Percentiles rank a stretch among this genome's conserved stretches.
Evolutionary conservation across 2,329 filamentous ascomycete genomes (phyloP).

Genomic region (Geoglossum cookeanum): DNA sequence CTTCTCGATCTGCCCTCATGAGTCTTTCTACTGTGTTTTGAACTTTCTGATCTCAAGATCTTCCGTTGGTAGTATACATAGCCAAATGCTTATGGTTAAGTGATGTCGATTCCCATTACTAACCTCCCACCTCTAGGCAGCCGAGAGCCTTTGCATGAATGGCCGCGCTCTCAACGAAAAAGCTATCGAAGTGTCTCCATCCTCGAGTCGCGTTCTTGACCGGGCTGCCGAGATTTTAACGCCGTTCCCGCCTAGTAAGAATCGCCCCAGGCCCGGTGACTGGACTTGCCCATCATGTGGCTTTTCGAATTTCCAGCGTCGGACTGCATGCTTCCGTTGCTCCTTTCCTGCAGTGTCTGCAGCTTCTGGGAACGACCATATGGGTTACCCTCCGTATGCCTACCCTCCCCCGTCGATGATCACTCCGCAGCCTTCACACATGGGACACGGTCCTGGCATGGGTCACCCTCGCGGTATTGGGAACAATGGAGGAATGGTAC

Average conservation of each 20-base stretch:
- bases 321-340: constrained; percentile 96
- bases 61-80: background rate
- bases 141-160: constrained; percentile 97
- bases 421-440: constrained; percentile 38
- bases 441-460: constrained; percentile 29
- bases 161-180: constrained; percentile 95
- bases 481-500: constrained; percentile 63
- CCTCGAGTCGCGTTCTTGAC: constrained; percentile 89
- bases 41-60: background rate
- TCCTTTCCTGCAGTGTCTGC: constrained; percentile 90
- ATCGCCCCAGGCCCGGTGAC: constrained; percentile 86
- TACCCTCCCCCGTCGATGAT: constrained; percentile 58
- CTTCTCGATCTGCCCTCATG: constrained; percentile 2
- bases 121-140: constrained; percentile 40
- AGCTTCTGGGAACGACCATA: constrained; percentile 50
- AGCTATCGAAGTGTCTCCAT: constrained; percentile 95
- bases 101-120: constrained; percentile 1
- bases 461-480: constrained; percentile 48
- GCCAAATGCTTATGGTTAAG: background rate
- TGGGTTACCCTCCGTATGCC: constrained; percentile 42
- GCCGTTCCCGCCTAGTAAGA: constrained; percentile 96
- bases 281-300: constrained; percentile 98
- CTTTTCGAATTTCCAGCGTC: constrained; percentile 98
- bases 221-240: constrained; percentile 90
- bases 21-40: background rate